Evolutionary conservation across 345 rosid genomes (phyloP).

Genomic region (Trapa incisa): DNA sequence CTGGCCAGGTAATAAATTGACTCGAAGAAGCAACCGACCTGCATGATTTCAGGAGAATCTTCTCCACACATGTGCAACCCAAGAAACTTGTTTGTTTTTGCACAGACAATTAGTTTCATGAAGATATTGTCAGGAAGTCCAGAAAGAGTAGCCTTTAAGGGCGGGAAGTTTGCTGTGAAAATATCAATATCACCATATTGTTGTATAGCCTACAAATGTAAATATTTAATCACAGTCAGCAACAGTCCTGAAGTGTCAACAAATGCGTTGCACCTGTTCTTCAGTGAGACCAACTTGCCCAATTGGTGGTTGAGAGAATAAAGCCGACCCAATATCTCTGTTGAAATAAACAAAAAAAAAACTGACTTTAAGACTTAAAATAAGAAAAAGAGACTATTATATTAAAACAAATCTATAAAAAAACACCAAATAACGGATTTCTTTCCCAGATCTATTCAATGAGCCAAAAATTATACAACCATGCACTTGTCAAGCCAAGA

Average conservation of each 20-base stretch:
- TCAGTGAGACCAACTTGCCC: slow-evolving; percentile 87
- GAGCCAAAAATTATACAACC: background rate
- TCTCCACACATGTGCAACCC: slow-evolving; percentile 94
- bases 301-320: slow-evolving; percentile 93
- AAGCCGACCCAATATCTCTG: slow-evolving; percentile 88
- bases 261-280: slow-evolving; percentile 53
- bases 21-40: slow-evolving; percentile 25
- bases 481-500: background rate
- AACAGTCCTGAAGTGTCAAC: background rate
- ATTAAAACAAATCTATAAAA: background rate
- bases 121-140: slow-evolving; percentile 86
- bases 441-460: background rate
- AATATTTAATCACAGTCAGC: slow-evolving; percentile 6
- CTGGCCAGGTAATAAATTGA: background rate
- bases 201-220: slow-evolving; percentile 48
- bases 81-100: slow-evolving; percentile 55
- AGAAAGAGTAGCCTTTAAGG: slow-evolving; percentile 82
- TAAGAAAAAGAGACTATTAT: background rate
- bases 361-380: background rate
- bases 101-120: slow-evolving; percentile 83
- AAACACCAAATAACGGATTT: background rate
- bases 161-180: slow-evolving; percentile 80
- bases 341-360: background rate
- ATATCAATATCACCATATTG: slow-evolving; percentile 69
- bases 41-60: slow-evolving; percentile 77